These are phyloP conservation scores for Daedalea quercina DNA, from an alignment of 768 basidiomycete genomes.

Conservation along the genomic window DNA sequence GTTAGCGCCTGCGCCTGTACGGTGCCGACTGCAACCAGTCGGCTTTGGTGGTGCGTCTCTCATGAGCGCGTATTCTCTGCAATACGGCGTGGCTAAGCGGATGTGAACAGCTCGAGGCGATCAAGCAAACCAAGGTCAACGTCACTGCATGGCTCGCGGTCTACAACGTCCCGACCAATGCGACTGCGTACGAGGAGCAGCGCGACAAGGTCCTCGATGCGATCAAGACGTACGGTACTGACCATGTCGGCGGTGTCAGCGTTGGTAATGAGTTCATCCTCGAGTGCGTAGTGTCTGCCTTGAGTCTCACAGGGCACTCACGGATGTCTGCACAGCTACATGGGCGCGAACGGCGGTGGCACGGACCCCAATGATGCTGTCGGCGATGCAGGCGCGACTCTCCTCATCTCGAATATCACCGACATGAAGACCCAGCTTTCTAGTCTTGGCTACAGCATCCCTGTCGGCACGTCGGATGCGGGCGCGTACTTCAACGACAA, in stretches of 20 bases:
- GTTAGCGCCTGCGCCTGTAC: constrained; percentile 68
- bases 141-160: constrained; percentile 76
- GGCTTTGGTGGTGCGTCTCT: constrained; percentile 53
- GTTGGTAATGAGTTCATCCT: constrained; percentile 93
- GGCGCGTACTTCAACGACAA: constrained; percentile 76
- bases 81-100: not conserved
- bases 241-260: constrained; percentile 71
- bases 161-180: constrained; percentile 57
- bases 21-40: constrained; percentile 85
- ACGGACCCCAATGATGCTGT: constrained; percentile 49
- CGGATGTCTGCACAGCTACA: no score
- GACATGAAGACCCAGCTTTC: constrained; percentile 55
- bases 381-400: constrained; percentile 56
- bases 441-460: constrained; percentile 51
- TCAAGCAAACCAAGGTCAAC: constrained; percentile 83
- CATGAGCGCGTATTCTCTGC: not conserved
- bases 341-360: constrained; percentile 41
- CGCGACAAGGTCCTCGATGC: constrained; percentile 57
- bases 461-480: constrained; percentile 80
- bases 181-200: constrained; percentile 70
- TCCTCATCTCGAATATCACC: constrained; percentile 58
- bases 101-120: constrained; percentile 64
- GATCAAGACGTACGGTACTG: constrained; percentile 70
- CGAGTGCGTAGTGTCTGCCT: constrained; percentile 58
- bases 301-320: no score